Base-by-base conservation (phyloP, 768 basidiomycete genomes). In the Phlebiopsis gigantea region DNA sequence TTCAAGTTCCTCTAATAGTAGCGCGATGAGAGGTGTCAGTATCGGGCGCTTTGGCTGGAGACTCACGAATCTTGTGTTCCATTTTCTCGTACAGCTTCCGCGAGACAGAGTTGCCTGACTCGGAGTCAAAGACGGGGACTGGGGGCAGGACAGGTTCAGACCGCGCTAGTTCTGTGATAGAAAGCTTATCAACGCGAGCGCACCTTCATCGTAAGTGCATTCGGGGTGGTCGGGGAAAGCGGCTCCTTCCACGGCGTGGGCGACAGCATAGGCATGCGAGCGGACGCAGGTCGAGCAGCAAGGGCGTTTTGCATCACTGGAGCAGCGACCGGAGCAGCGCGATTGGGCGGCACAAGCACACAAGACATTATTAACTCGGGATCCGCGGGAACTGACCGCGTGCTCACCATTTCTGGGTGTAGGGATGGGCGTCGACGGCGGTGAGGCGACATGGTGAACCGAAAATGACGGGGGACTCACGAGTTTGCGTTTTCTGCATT, bases 121-220 rank as follows among this genome's bases (percentile, higher is more conserved):
- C 66, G 0, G 67, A 55, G 56, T 58, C 72, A 17, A 64, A 51
- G 57, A 79, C 77, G 41, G 72, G 69, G 41, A 77, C 79, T 83
- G 58, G 21, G n/a, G 22, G 42, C 5, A 19, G 44, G n/a, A n/a
- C n/a, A n/a, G 2, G 50, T 4, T 52, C 12, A 48, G 50, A n/a
- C 49, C 31, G 50, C 31, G 47, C 26, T 48, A 12, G 5, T 25
- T 17, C 8, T n/a, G 41, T 39, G 41, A 51, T 39, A 34, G 48
- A 19, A 46, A 46, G 25, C 26, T 50, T 52, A 22, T 26, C 60
- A 49, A 19, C 14, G n/a, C n/a, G 46, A n/a, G 58, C 74, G 49
- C 64, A 84, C 85, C 72, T 62, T 90, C 88, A 61, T 90, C 88
- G 59, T 82, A 90, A n/a, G 87, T 89, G 66, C 88, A 90, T 56